Base-by-base conservation (phyloP, 2,329 filamentous ascomycete species). In the Whalleya microplaca region DNA sequence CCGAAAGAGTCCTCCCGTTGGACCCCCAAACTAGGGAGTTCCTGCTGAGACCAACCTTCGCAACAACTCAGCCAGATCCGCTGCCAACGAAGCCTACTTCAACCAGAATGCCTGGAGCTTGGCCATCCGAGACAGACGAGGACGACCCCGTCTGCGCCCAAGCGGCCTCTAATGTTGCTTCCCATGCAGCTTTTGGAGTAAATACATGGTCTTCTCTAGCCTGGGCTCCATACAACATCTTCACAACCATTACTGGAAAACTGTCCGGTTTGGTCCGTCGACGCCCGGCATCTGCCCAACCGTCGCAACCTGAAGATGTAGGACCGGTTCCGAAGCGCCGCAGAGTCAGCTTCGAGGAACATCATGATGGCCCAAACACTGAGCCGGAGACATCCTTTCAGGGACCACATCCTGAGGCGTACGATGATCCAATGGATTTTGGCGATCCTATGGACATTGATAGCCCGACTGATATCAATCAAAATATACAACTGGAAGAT, bases 81-180 rank as follows among this genome's bases (percentile, higher is more conserved):
- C 20, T n/a, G 20, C 27, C 27, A n/a, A n/a, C 51, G 18, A 29
- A 51, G 37, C 32, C 41, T 20, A 9, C 16, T 29, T 14, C 23
- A n/a, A 10, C 18, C 21, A 18, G 45, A 41, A 59, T 64, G 54
- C 62, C 62, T 48, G 62, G 62, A 46, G 37, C 58, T 29, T 64
- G 62, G 62, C 60, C 62, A 8, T 53, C 48, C 14, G 51, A 50
- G 18, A n/a, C 52, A 45, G 50, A 59, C 32, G 49, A 55, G 20
- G 32, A 58, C 49, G 52, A 48, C 3, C 20, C 16, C 2, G 43
- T 41, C 19, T 53, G 45, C 41, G 16, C 45, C n/a, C 41, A 49
- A 29, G 27, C 29, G 27, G 29, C 45, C 41, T 18, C 20, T 21
- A 46, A 21, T 27, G 59, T 59, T 54, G 19, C 46, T 16, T 48